Evolutionary conservation across 2,329 filamentous ascomycete species (phyloP), one percentile per base, ranked within the genome.

Genomic region (Lachnum nothofagi): DNA sequence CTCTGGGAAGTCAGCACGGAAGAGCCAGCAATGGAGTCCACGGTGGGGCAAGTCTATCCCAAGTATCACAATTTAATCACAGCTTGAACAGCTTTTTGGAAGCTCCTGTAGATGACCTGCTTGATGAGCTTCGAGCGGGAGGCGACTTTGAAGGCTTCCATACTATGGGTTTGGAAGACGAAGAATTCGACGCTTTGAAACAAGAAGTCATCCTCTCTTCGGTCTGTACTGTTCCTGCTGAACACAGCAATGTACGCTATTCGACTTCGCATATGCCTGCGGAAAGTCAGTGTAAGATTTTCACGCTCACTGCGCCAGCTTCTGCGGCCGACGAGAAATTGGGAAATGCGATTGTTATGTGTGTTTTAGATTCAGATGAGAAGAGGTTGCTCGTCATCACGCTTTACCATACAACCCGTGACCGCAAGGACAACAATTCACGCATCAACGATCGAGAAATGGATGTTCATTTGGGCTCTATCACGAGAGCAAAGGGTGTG

Each of bases 161-260:
- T 58, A 85, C 76, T 51, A 86, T 88, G 79, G 85, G 80, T 1
- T 71, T 88, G 19, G 82, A 86, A 46, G 85, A 88, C 61, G 77
- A 82, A n/a, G 79, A 81, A 52, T 80, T 85, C 51, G 84, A 88
- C 50, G 83, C 84, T 0, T 70, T 91, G 7, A 76, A 81, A 14
- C 82, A 85, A 49, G 86, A 91, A 63, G 75, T 91, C n/a, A 67
- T 85, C 9, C 76, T 91, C 42, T 79, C 77, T 14, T 87, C 84
- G 59, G 77, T 91, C 23, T 82, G 86, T 56, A 85, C 76, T 51
- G 78, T 88, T 48, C 72, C 82, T 4, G 70, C 82, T 63, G 74
- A 85, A 48, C 79, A 79, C 58, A 72, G 71, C 37, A 83, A 80
- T 60, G 70, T 84, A 33, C 76, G 78, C 3, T 83, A 82, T 59